Conservation (phyloP, 148 eudicot genomes). For the Chenopodium album region DNA sequence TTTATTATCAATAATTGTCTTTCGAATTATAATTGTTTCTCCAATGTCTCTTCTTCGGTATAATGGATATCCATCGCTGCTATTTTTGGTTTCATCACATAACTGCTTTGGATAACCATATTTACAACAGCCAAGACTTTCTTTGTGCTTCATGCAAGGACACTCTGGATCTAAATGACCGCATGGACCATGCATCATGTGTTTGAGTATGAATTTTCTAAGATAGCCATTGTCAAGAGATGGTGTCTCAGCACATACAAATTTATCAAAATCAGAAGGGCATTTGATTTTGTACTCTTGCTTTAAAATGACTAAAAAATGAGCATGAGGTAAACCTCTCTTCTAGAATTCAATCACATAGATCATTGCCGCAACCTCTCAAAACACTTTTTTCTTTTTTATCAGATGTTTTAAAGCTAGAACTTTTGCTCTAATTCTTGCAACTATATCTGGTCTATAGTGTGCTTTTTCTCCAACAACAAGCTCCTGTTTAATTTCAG, state of each 20-base stretch:
- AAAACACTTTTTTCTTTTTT: not conserved
- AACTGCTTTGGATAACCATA: not conserved
- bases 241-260: not conserved
- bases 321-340: too few relatives aligned
- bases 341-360: too few relatives aligned
- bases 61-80: not conserved
- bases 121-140: not conserved
- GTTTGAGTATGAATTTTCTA: not conserved
- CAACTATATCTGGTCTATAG: not conserved
- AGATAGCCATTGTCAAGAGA: not conserved
- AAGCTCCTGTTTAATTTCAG: not conserved
- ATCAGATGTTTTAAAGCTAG: not conserved
- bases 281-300: too few relatives aligned
- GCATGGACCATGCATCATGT: conserved; percentile 1
- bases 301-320: too few relatives aligned
- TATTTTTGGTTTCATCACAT: not conserved
- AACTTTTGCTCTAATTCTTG: not conserved
- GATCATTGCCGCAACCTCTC: not conserved
- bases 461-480: not conserved
- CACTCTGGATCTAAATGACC: not conserved
- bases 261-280: too few relatives aligned
- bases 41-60: not conserved
- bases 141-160: not conserved
- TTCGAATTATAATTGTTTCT: not conserved
- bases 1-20: not conserved